These are phyloP conservation scores for Hyaloscypha hepaticicola DNA, from an alignment of 495 filamentous ascomycete genomes.

Conservation along the genomic window DNA sequence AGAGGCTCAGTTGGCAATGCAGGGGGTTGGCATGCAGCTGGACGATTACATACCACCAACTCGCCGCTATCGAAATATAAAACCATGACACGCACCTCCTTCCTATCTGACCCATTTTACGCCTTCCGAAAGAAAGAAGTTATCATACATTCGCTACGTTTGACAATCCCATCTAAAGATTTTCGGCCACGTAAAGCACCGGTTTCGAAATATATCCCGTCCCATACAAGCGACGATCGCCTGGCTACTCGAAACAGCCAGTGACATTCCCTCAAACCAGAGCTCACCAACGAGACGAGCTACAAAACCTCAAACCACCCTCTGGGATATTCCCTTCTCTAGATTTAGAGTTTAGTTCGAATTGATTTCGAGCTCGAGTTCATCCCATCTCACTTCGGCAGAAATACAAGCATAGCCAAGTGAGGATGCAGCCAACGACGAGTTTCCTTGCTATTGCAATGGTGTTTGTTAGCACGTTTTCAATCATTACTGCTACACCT, in stretches of 20 bases:
- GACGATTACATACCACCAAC: too few relatives aligned
- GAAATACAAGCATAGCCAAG: neutral
- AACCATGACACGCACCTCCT: too few relatives aligned
- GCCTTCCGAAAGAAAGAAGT: neutral
- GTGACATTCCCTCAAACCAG: neutral
- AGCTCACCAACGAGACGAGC: neutral
- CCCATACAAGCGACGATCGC: neutral
- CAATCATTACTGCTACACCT: conserved; percentile 20
- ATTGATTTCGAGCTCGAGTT: neutral
- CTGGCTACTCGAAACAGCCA: neutral
- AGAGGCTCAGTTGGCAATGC: too few relatives aligned
- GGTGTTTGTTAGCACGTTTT: conserved; percentile 1
- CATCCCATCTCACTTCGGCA: neutral
- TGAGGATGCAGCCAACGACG: neutral
- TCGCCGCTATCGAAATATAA: too few relatives aligned
- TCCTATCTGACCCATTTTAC: too few relatives aligned
- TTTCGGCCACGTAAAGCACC: neutral
- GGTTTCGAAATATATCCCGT: neutral
- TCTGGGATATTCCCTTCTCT: neutral
- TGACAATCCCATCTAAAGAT: neutral
- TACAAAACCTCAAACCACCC: neutral
- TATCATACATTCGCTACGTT: neutral
- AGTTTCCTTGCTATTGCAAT: neutral
- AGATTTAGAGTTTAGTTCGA: neutral
- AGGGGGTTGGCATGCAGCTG: too few relatives aligned